Conservation (phyloP, 805 yeast species). For the Blastobotrys attinorum region DNA sequence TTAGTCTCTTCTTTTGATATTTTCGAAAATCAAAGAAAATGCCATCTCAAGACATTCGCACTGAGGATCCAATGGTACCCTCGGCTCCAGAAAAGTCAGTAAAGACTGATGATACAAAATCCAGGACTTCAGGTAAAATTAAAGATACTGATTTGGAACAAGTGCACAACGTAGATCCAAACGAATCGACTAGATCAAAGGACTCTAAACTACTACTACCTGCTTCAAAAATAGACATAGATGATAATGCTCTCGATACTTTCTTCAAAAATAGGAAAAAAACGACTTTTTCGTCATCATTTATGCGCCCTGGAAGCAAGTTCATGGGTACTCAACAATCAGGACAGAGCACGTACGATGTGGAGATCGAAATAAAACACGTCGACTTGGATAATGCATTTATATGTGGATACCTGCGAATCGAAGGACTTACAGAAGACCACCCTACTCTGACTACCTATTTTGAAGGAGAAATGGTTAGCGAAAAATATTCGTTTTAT, state of each 20-base stretch:
- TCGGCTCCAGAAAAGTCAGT: too few species aligned
- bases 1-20: too few species aligned
- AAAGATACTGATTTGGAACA: too few species aligned
- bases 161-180: too few species aligned
- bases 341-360: conserved; percentile 56
- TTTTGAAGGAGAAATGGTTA: conserved; percentile 64
- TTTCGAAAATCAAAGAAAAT: too few species aligned
- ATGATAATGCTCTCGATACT: not conserved
- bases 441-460: conserved; percentile 62
- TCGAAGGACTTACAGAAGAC: conserved; percentile 51
- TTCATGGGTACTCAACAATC: conserved; percentile 67
- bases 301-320: conserved; percentile 51
- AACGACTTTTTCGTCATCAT: conserved; percentile 26
- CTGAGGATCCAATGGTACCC: too few species aligned
- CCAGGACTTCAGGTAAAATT: too few species aligned
- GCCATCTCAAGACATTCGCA: too few species aligned
- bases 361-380: conserved; percentile 57
- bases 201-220: too few species aligned
- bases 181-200: too few species aligned
- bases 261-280: conserved; percentile 1
- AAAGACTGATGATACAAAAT: too few species aligned
- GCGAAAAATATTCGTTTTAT: conserved; percentile 48
- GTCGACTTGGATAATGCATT: conserved; percentile 53
- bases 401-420: conserved; percentile 54
- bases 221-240: too few species aligned